These are phyloP conservation scores for Leccinum arenicola DNA, from an alignment of 768 basidiomycete genomes.

Conservation along the genomic window DNA sequence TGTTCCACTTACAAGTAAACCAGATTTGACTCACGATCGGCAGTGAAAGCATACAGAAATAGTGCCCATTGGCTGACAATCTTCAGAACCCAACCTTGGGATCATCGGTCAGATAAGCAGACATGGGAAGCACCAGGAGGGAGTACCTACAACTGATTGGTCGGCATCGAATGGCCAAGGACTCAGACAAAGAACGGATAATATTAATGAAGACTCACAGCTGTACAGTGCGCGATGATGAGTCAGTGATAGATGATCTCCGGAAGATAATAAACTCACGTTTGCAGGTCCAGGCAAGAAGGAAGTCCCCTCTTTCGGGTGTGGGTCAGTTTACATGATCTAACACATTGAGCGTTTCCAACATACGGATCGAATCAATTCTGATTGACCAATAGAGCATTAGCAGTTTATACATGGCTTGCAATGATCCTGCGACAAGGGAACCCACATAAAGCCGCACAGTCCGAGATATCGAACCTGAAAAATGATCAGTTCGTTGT, in stretches of 20 bases:
- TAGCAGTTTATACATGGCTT: too few species aligned
- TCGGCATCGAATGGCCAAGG: neutral
- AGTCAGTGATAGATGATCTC: neutral
- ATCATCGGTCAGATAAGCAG: neutral
- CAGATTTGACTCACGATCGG: neutral
- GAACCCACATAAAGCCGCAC: too few species aligned
- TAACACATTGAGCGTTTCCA: too few species aligned
- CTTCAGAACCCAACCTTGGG: neutral
- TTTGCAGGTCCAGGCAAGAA: neutral
- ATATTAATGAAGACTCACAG: neutral
- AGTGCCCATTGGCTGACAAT: neutral
- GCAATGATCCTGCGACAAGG: too few species aligned
- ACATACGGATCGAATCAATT: neutral
- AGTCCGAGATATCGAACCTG: too few species aligned
- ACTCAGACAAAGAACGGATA: neutral
- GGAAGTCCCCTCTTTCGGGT: neutral
- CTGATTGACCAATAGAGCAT: neutral
- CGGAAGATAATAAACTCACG: neutral
- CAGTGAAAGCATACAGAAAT: neutral
- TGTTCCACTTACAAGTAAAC: too few species aligned
- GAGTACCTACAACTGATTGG: neutral
- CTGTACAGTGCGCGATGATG: neutral
- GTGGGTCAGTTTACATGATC: neutral
- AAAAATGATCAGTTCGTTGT: too few species aligned
- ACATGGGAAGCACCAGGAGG: neutral